These are phyloP conservation scores for Termitomyces sp. DNA, from an alignment of 768 basidiomycete genomes.

Conservation along the genomic window DNA sequence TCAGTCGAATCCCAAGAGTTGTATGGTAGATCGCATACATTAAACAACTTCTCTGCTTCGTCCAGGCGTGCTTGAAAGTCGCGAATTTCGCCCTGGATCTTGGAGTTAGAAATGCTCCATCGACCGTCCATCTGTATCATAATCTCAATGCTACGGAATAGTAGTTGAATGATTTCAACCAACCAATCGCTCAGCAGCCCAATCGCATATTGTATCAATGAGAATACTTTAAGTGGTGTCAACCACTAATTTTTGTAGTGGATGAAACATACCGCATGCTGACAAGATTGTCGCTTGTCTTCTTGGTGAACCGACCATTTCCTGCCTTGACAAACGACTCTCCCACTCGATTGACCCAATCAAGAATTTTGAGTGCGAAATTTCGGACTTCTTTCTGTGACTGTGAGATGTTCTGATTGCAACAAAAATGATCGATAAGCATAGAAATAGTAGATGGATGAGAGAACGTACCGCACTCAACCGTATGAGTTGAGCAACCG, in stretches of 20 bases:
- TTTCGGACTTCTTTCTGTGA: constrained; percentile 1
- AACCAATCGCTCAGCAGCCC: constrained; percentile 16
- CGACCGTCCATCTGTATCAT: constrained; percentile 8
- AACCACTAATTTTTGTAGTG: background rate
- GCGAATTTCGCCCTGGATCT: constrained; percentile 6
- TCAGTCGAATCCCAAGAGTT: background rate
- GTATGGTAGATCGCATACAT: background rate
- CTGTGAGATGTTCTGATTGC: background rate
- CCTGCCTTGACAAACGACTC: constrained; percentile 4
- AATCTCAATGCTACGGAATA: background rate
- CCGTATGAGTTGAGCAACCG: constrained; percentile 15
- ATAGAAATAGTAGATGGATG: background rate
- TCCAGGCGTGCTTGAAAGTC: constrained; percentile 13
- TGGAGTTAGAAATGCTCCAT: constrained; percentile 6
- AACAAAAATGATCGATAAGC: background rate
- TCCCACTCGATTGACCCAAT: constrained; percentile 17
- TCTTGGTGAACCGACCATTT: constrained; percentile 11
- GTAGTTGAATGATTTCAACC: background rate
- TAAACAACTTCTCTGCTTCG: constrained; percentile 10
- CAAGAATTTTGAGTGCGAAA: constrained; percentile 14
- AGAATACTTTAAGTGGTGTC: constrained; percentile 5
- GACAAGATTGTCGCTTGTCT: constrained; percentile 16
- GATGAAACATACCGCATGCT: constrained; percentile 14
- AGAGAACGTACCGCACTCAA: constrained; percentile 13
- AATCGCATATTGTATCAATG: constrained; percentile 15